Evolutionary conservation across 257 asterid species (phyloP).

Genomic region (Knoxia roxburghii): DNA sequence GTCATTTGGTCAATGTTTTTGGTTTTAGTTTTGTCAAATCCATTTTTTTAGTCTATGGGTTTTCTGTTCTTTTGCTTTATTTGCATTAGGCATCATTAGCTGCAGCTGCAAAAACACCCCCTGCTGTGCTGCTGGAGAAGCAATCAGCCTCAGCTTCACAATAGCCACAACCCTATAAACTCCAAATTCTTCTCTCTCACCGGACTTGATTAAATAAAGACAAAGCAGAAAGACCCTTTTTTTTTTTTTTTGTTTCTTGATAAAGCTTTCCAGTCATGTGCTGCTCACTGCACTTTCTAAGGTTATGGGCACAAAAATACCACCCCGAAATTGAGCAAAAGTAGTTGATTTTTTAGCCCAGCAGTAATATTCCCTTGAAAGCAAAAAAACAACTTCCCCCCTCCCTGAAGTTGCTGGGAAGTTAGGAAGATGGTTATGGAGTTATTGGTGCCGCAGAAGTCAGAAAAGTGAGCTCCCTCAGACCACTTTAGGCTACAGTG

Average conservation of each 20-base stretch:
- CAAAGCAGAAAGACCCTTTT: background rate
- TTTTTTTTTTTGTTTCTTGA: constrained; percentile 1
- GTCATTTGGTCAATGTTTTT: background rate
- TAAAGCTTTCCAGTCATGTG: constrained; percentile 11
- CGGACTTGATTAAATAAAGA: background rate
- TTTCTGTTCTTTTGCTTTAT: background rate
- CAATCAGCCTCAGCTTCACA: no score
- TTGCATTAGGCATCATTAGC: constrained; percentile 5
- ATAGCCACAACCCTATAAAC: background rate
- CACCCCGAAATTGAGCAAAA: constrained; percentile 13
- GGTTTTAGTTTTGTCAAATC: background rate
- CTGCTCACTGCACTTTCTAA: constrained; percentile 17
- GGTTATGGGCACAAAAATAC: constrained; percentile 21
- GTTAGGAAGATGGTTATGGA: constrained; percentile 17
- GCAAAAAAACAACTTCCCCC: constrained; percentile 10
- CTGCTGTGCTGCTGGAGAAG: no score
- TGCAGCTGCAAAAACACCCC: background rate
- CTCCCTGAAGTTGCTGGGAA: constrained; percentile 8
- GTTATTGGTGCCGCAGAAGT: constrained; percentile 13
- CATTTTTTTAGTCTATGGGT: background rate
- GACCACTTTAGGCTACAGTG: constrained; percentile 7
- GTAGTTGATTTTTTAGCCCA: constrained; percentile 15
- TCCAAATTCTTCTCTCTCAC: background rate
- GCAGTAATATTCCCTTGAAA: constrained; percentile 14
- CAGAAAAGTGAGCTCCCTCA: constrained; percentile 7